Percentiles rank a stretch among this genome's conserved stretches.
Conservation (phyloP, 768 basidiomycete genomes). For the Tulasnella sp. region DNA sequence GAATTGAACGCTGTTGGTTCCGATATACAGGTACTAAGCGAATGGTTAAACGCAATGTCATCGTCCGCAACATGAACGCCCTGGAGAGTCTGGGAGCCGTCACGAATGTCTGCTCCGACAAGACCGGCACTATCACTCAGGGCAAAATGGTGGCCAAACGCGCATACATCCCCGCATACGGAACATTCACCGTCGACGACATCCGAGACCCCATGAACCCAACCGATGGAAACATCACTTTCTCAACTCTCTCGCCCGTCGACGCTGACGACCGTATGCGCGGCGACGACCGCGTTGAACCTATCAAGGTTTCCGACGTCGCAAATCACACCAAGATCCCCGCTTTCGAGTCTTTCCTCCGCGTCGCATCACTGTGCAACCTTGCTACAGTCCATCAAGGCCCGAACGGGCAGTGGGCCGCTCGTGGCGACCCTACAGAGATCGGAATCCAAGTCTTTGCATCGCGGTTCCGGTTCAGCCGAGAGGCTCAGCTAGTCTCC, state of each 20-base stretch:
- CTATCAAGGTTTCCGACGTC: neutral
- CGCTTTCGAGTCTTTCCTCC: conserved; percentile 38
- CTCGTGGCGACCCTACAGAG: conserved; percentile 46
- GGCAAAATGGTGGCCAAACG: conserved; percentile 47
- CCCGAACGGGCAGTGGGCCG: conserved; percentile 40
- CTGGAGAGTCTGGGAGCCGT: conserved; percentile 55
- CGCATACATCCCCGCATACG: conserved; percentile 41
- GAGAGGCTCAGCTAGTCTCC: conserved; percentile 8
- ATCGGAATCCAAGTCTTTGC: conserved; percentile 43
- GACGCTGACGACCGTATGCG: neutral
- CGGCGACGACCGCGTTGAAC: conserved; percentile 30
- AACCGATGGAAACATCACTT: conserved; percentile 31
- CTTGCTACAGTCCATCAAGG: conserved; percentile 40
- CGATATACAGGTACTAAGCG: conserved; percentile 41
- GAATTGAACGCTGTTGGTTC: neutral
- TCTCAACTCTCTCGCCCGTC: neutral
- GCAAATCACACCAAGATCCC: neutral
- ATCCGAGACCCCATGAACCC: conserved; percentile 34
- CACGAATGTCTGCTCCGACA: conserved; percentile 54
- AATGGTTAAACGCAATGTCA: conserved; percentile 48
- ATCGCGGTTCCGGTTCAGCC: conserved; percentile 6
- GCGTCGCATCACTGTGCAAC: conserved; percentile 44
- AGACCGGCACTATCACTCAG: conserved; percentile 51
- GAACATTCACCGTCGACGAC: conserved; percentile 36
- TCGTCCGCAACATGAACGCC: conserved; percentile 52